Percentiles rank a stretch among this genome's conserved stretches.
These are phyloP conservation scores for Kodamaea kakaduensis DNA, from an alignment of 805 yeast species.

Conservation along the genomic window DNA sequence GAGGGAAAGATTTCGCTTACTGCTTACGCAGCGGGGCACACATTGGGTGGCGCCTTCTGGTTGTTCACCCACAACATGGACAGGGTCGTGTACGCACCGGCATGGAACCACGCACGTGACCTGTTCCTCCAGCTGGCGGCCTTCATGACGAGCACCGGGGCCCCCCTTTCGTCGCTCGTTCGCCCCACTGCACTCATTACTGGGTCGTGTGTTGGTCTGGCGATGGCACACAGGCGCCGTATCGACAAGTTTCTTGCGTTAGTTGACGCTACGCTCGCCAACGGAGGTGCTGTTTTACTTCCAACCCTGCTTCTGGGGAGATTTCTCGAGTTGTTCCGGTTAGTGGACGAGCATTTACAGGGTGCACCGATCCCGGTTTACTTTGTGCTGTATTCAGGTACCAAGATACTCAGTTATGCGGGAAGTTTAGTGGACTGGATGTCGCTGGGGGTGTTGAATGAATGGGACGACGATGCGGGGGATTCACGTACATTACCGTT, in stretches of 20 bases:
- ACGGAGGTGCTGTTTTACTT: constrained; percentile 76
- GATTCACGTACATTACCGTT: constrained; percentile 66
- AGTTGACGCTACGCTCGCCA: constrained; percentile 60
- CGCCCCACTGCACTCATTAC: constrained; percentile 85
- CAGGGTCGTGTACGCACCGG: constrained; percentile 79
- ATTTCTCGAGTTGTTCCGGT: constrained; percentile 70
- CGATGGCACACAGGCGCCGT: constrained; percentile 57
- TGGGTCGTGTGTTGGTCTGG: constrained; percentile 63
- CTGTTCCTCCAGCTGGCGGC: constrained; percentile 73
- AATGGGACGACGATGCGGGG: constrained; percentile 58
- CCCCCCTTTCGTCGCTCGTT: constrained; percentile 56
- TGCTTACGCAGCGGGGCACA: constrained; percentile 87
- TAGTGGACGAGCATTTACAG: constrained; percentile 64
- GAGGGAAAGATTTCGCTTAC: constrained; percentile 67
- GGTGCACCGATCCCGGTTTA: constrained; percentile 66
- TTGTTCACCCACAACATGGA: constrained; percentile 68
- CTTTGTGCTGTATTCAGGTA: constrained; percentile 73
- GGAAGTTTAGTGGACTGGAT: constrained; percentile 94
- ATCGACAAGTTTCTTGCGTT: constrained; percentile 59
- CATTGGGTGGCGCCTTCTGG: constrained; percentile 94
- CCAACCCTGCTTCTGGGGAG: constrained; percentile 83
- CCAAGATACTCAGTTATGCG: constrained; percentile 75
- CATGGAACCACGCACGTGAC: constrained; percentile 94
- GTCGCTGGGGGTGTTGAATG: constrained; percentile 78
- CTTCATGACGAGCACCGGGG: constrained; percentile 48